A percentile compares a stretch with the other conserved stretches of the same genome.
phyloP scores from a whole-genome alignment of 2,329 filamentous ascomycete species.

The Acrocalymma vagum region DNA sequence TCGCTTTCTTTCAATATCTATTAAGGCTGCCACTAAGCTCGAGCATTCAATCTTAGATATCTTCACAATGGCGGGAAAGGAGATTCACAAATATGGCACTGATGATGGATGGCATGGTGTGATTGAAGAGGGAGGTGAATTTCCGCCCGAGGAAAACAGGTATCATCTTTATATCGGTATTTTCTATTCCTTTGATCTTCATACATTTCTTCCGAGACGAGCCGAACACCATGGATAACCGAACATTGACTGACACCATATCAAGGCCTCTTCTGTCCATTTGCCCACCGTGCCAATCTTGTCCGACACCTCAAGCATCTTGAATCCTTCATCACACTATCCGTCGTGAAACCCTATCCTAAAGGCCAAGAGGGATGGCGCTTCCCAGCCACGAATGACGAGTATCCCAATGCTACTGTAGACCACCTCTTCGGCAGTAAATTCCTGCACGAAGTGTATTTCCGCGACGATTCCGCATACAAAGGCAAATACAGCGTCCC shows the following conservation, averaged over 20 bases:
- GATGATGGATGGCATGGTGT: slow-evolving; percentile 62
- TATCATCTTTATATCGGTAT: slow-evolving; percentile 65
- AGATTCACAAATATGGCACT: slow-evolving; percentile 47
- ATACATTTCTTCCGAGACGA: not conserved
- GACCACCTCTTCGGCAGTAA: slow-evolving; percentile 67
- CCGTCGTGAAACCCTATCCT: slow-evolving; percentile 71
- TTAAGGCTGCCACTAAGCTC: too few relatives aligned
- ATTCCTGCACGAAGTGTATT: slow-evolving; percentile 70
- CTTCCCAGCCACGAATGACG: slow-evolving; percentile 61
- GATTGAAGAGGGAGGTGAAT: slow-evolving; percentile 56
- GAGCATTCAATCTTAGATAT: too few relatives aligned
- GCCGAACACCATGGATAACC: not conserved
- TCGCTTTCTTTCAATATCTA: too few relatives aligned
- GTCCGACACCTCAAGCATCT: slow-evolving; percentile 67
- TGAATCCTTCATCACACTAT: slow-evolving; percentile 62
- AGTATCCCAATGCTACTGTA: slow-evolving; percentile 67
- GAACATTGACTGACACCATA: not conserved
- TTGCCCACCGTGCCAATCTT: slow-evolving; percentile 68
- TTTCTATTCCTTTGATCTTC: not conserved
- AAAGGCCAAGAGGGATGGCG: slow-evolving; percentile 71
- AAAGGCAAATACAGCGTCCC: slow-evolving; percentile 69
- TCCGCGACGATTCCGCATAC: slow-evolving; percentile 67
- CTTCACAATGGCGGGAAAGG: slow-evolving; percentile 9
- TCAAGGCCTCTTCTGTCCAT: slow-evolving; percentile 69
- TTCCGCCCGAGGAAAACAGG: slow-evolving; percentile 59